A percentile compares a stretch with the other conserved stretches of the same genome.
These are phyloP conservation scores for Neofusicoccum sp. DNA, from an alignment of 2,329 filamentous ascomycete species.

Conservation along the genomic window DNA sequence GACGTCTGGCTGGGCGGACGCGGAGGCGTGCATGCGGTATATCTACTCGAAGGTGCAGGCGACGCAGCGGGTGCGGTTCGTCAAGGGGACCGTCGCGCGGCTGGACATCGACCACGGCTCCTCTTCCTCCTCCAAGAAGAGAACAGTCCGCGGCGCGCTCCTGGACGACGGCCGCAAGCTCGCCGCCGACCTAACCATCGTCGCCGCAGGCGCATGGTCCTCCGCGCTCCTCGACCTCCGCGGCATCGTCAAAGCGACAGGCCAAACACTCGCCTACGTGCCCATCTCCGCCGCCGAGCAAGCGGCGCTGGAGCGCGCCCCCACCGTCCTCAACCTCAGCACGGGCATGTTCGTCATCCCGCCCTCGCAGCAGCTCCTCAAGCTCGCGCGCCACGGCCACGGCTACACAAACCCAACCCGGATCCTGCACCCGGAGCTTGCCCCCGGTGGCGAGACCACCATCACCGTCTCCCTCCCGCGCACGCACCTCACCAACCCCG, in stretches of 20 bases:
- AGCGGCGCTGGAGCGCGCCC: slow-evolving; percentile 60
- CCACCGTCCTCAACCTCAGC: slow-evolving; percentile 70
- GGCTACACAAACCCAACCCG: slow-evolving; percentile 49
- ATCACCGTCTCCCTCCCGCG: slow-evolving; percentile 51
- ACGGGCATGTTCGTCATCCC: slow-evolving; percentile 74
- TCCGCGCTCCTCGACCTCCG: slow-evolving; percentile 72
- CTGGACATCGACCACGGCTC: slow-evolving; percentile 38
- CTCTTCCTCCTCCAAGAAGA: slow-evolving; percentile 22
- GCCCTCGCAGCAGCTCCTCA: slow-evolving; percentile 48
- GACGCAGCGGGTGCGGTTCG: slow-evolving; percentile 53
- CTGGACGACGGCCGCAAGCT: slow-evolving; percentile 52
- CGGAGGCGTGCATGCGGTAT: slow-evolving; percentile 67
- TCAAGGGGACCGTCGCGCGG: slow-evolving; percentile 48
- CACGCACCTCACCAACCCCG: slow-evolving; percentile 41
- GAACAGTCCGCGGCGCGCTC: slow-evolving; percentile 60
- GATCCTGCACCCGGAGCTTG: slow-evolving; percentile 47
- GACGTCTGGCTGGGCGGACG: slow-evolving; percentile 77
- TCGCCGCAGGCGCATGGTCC: slow-evolving; percentile 88
- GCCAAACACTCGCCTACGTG: slow-evolving; percentile 77
- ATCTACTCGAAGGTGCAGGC: slow-evolving; percentile 55
- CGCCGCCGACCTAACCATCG: slow-evolving; percentile 68
- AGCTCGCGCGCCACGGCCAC: slow-evolving; percentile 51
- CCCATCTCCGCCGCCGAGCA: slow-evolving; percentile 71
- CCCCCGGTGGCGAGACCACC: slow-evolving; percentile 17
- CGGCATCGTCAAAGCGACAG: slow-evolving; percentile 75